Evolutionary conservation across 768 basidiomycete species (phyloP), one percentile per base, ranked within the genome.

Genomic region (Favolaschia claudopus): DNA sequence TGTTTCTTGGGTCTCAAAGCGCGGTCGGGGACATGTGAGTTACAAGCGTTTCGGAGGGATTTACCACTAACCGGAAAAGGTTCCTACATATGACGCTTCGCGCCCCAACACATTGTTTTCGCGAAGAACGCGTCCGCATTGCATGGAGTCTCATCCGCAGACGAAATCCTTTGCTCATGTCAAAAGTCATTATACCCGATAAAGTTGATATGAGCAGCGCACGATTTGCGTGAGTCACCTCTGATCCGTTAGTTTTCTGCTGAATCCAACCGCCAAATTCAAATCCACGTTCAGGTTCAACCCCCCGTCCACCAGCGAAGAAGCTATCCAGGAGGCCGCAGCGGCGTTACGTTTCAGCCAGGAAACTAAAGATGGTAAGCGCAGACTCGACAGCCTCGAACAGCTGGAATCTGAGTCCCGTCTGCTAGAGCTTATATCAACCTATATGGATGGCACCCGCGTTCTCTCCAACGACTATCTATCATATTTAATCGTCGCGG

Each of bases 391-490:
- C 28, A 22, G 13, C 2, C 31, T 47, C 13, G 33, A 15, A 45
- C 25, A 47, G 49, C 34, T 45, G 13, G 7, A 20, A 34, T 8
- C 20, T 53, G 8, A 17, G 1, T 29, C 4, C 19, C 28, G 17
- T 39, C n/a, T 39, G 34, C 13, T 19, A 78, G 79, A 78, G 49
- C 73, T 88, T 5, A 82, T 89, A 59, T 76, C 81, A 33, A 58
- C 66, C 1, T 89, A 88, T 66, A 79, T 89, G 60, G 89, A 89
- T 65, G 89, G 88, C 1, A 74, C 82, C 1, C 82, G 88, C 12
- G 80, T 80, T 0, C 75, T 90, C 20, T 85, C 83, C 1, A 75
- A 82, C 61, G 65, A 78, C 1, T 72, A 79, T 13, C 76, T 89
- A 5, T 84, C 86, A 2, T 80, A 76, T 64, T 79, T 89, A 54